phyloP scores from a whole-genome alignment of 2,329 filamentous ascomycete genomes.

The Cytospora piceicola region DNA sequence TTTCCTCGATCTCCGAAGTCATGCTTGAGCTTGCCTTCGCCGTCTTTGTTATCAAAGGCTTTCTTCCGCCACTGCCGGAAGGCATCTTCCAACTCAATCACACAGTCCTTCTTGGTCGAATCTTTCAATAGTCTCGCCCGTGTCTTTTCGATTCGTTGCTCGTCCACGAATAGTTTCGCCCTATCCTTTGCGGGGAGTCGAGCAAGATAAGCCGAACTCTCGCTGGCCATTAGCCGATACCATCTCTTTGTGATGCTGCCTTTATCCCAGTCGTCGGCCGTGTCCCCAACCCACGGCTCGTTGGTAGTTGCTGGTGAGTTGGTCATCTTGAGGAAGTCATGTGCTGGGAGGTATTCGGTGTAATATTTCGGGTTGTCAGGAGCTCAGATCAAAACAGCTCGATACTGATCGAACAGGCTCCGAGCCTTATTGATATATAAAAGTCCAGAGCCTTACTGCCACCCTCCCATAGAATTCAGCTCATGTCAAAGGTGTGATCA shows the following conservation, averaged over 20 bases:
- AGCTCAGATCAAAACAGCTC: neutral
- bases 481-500: too few relatives aligned
- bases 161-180: constrained; percentile 8
- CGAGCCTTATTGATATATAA: neutral
- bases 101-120: neutral
- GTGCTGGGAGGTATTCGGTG: neutral
- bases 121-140: neutral
- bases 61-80: neutral
- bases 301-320: neutral
- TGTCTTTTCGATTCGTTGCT: neutral
- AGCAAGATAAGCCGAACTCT: neutral
- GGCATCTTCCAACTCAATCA: accelerated
- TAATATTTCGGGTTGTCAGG: neutral
- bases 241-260: neutral
- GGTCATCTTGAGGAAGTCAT: neutral
- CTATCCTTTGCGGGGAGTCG: neutral
- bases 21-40: neutral
- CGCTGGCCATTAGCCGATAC: neutral
- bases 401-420: neutral
- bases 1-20: too few relatives aligned
- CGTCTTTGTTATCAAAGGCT: neutral
- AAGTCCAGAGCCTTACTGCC: neutral
- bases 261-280: constrained; percentile 1
- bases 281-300: neutral
- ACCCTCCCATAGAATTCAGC: too few relatives aligned